These are phyloP conservation scores for Psilocybe tampanensis DNA, from an alignment of 768 basidiomycete genomes.

Conservation along the genomic window DNA sequence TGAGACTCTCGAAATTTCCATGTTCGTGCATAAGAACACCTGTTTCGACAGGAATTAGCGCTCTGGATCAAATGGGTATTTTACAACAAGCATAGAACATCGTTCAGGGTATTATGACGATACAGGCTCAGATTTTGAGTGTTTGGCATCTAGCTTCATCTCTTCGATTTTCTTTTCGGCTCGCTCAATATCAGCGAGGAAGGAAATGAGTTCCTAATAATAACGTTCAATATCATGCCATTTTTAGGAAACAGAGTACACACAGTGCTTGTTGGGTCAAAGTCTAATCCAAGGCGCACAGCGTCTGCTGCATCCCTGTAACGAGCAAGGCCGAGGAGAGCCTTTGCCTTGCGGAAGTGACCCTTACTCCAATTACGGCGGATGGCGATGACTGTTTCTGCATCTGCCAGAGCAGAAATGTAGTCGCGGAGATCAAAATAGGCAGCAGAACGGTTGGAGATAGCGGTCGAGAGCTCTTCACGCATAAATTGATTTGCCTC, in stretches of 20 bases:
- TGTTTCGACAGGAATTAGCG: no score
- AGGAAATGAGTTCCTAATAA: constrained; percentile 31
- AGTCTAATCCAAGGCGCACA: constrained; percentile 80
- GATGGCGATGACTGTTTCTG: constrained; percentile 85
- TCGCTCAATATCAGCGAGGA: constrained; percentile 38
- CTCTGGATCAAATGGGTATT: neutral
- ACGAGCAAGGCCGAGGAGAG: constrained; percentile 71
- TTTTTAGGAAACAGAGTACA: constrained; percentile 12
- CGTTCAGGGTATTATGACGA: constrained; percentile 9
- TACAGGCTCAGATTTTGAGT: constrained; percentile 7
- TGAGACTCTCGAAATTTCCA: no score
- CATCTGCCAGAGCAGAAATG: constrained; percentile 81
- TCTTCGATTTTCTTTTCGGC: constrained; percentile 28
- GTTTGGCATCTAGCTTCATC: constrained; percentile 21
- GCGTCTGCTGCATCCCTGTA: constrained; percentile 82
- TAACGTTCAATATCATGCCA: neutral
- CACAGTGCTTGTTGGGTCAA: constrained; percentile 62
- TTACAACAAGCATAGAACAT: constrained; percentile 4
- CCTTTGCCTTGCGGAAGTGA: constrained; percentile 92
- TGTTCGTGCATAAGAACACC: no score
- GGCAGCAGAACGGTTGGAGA: constrained; percentile 93
- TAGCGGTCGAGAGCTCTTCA: constrained; percentile 87
- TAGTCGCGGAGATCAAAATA: constrained; percentile 77
- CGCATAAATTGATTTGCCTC: constrained; percentile 80
- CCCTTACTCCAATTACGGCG: constrained; percentile 94